Evolutionary conservation across 1,139 yeast species (phyloP).

Genomic region (Kluyveromyces sp.): DNA sequence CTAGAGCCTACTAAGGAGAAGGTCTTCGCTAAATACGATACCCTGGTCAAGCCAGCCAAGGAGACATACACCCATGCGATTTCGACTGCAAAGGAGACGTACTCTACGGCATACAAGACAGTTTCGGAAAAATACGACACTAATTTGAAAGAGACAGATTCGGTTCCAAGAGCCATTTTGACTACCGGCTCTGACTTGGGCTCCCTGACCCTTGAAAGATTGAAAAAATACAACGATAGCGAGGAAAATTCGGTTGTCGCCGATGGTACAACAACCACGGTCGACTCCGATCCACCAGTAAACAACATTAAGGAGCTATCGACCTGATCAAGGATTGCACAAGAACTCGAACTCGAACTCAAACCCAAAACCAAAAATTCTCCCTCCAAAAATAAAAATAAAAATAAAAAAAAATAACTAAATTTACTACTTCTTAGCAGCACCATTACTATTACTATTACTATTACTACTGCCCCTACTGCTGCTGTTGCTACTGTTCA

Average conservation of each 20-base stretch:
- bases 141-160: constrained; percentile 23
- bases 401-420: too few species aligned
- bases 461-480: too few species aligned
- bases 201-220: constrained; percentile 21
- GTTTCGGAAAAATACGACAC: constrained; percentile 25
- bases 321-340: background rate
- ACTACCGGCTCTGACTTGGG: constrained; percentile 28
- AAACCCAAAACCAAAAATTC: too few species aligned
- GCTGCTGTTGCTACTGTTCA: too few species aligned
- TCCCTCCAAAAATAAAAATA: too few species aligned
- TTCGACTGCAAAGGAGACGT: constrained; percentile 19
- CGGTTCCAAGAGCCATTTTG: constrained; percentile 28
- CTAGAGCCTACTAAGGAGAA: constrained; percentile 20
- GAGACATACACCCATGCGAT: constrained; percentile 1
- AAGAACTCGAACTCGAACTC: too few species aligned
- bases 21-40: constrained; percentile 14
- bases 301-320: constrained; percentile 1
- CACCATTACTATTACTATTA: too few species aligned
- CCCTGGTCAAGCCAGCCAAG: constrained; percentile 5
- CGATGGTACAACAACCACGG: constrained; percentile 4
- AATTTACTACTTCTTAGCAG: too few species aligned
- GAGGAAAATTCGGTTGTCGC: background rate
- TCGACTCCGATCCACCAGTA: constrained; percentile 1
- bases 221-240: constrained; percentile 13
- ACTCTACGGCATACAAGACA: constrained; percentile 23